A percentile compares a stretch with the other conserved stretches of the same genome.
phyloP scores from a whole-genome alignment of 1,284 basidiomycete species.

The Marasmius sp. region DNA sequence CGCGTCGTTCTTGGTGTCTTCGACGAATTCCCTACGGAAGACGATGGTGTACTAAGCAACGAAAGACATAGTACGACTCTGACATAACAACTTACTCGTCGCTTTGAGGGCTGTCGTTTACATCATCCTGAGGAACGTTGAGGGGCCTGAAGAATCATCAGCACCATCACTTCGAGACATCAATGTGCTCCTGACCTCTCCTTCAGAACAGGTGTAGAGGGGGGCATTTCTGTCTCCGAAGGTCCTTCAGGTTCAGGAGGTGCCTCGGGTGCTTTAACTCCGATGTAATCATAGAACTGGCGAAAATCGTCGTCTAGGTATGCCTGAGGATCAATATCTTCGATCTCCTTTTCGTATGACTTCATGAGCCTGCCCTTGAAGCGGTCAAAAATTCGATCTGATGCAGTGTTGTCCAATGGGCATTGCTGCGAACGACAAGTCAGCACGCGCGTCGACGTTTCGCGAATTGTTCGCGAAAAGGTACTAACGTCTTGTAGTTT shows the following conservation, averaged over 20 bases:
- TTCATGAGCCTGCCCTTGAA: slow-evolving; percentile 64
- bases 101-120: not conserved
- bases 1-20: not conserved
- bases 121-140: not conserved
- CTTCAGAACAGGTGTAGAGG: slow-evolving; percentile 10
- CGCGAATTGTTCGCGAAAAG: not conserved
- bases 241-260: slow-evolving; percentile 9
- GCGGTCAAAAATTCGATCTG: slow-evolving; percentile 69
- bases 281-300: slow-evolving; percentile 59
- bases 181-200: not conserved
- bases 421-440: slow-evolving; percentile 51
- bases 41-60: not conserved
- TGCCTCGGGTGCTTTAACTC: slow-evolving; percentile 46
- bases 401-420: slow-evolving; percentile 66
- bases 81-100: not conserved
- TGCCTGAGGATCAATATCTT: slow-evolving; percentile 56
- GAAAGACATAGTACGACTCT: not conserved
- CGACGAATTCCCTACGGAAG: slow-evolving; percentile 1
- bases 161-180: not conserved
- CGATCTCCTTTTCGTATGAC: slow-evolving; percentile 57
- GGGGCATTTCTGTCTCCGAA: slow-evolving; percentile 31
- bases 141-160: not conserved
- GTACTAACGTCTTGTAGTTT: slow-evolving; percentile 57
- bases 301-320: slow-evolving; percentile 55
- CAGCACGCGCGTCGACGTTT: no score